Base-by-base conservation (phyloP, 2,329 filamentous ascomycete genomes). In the Trichophyton verrucosum region DNA sequence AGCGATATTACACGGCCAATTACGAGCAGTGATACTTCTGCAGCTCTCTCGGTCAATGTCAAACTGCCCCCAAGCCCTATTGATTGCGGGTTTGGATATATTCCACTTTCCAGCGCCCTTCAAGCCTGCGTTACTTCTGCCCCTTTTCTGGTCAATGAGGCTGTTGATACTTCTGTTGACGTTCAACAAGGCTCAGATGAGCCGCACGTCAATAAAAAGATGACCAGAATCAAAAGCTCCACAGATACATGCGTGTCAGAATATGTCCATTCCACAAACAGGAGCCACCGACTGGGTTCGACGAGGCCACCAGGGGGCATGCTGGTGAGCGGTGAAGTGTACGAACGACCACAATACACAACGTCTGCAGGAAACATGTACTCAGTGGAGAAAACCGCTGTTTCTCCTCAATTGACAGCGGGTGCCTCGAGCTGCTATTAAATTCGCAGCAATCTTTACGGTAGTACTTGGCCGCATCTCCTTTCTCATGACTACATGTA, bases 41-140 rank as follows among this genome's bases (percentile, higher is more conserved):
- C 57, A 46, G 42, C 46, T 13, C 60, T 63, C 20, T 42, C 59
- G 40, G 46, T 33, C 17, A 59, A 44, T 24, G 33, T 42, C 17
- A 62, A 61, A 8, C 27, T 59, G n/a, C 61, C 63, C 13, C 62
- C 65, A 24, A 63, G 61, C 44, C 57, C 61, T 36, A 20, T 24
- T n/a, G 61, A 64, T 47, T 46, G 57, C 17, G 62, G 58, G 3
- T 64, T 66, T 47, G 64, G 64, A 22, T 68, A 65, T 44, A 61
- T 65, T 33, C 58, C 64, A 58, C 53, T 65, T 27, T 63, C 63
- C 13, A 57, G 36, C 53, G 64, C 27, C 42, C 61, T 61, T 9
- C 51, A 60, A 8, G 5, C 57, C 38, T 55, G 51, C 13, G 30
- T 59, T 15, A 15, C 60, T n/a, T 56, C 61, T 7, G 13, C 61